Conservation (phyloP, 257 asterid species). For the Eustoma russellianum region DNA sequence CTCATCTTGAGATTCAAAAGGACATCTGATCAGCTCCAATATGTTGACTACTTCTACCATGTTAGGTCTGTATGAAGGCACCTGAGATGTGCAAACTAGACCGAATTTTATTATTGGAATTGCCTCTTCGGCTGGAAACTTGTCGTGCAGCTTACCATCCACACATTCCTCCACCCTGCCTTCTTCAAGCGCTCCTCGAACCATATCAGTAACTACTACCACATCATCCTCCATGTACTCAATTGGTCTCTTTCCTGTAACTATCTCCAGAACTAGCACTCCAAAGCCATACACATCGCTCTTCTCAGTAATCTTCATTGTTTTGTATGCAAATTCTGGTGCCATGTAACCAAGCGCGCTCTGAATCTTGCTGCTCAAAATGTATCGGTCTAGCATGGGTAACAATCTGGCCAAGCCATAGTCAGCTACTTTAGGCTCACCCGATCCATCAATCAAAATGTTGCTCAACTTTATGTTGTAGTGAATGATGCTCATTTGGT, state of each 20-base stretch:
- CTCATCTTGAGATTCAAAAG: slow-evolving; percentile 45
- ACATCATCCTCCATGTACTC: too few relatives aligned
- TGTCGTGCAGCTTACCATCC: slow-evolving; percentile 38
- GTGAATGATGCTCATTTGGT: slow-evolving; percentile 44
- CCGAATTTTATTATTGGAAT: slow-evolving; percentile 58
- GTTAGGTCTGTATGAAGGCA: slow-evolving; percentile 60
- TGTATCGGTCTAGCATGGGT: slow-evolving; percentile 51
- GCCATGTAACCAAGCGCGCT: too few relatives aligned
- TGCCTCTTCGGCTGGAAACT: slow-evolving; percentile 55
- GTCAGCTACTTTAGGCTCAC: slow-evolving; percentile 56
- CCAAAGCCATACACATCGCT: too few relatives aligned
- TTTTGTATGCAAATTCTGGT: too few relatives aligned
- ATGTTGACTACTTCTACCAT: slow-evolving; percentile 63
- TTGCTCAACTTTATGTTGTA: slow-evolving; percentile 66
- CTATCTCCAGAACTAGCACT: too few relatives aligned
- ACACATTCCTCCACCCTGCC: slow-evolving; percentile 57
- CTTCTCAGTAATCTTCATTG: too few relatives aligned
- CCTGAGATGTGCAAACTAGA: slow-evolving; percentile 58
- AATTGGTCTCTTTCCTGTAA: too few relatives aligned
- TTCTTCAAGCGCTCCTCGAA: too few relatives aligned
- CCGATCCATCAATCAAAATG: slow-evolving; percentile 41
- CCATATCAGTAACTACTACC: too few relatives aligned
- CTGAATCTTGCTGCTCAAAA: slow-evolving; percentile 64
- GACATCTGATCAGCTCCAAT: slow-evolving; percentile 57
- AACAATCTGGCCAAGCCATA: slow-evolving; percentile 52